phyloP scores from a whole-genome alignment of 345 rosid genomes.

The Sapria himalayana region DNA sequence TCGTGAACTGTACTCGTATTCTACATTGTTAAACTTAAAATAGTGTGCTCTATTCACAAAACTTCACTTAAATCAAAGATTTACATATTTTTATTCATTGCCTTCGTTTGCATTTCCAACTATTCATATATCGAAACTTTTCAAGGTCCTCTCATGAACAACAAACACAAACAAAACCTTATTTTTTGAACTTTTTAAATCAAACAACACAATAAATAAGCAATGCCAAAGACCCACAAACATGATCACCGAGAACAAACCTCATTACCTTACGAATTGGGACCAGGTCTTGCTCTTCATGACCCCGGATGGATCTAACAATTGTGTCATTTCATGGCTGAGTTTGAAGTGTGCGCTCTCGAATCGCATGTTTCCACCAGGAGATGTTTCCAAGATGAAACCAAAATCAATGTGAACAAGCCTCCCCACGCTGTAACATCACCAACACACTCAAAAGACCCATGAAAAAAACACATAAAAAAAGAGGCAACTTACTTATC shows the following conservation, averaged over 20 bases:
- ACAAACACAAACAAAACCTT: too few species aligned
- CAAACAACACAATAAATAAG: neutral
- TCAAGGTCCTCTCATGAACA: too few species aligned
- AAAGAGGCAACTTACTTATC: constrained; percentile 32
- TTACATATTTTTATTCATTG: too few species aligned
- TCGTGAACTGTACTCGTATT: too few species aligned
- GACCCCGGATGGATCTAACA: constrained; percentile 72
- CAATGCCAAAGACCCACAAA: neutral
- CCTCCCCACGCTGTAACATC: constrained; percentile 50
- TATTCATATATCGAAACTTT: too few species aligned
- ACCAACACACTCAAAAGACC: neutral
- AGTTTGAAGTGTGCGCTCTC: constrained; percentile 97
- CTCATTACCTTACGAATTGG: constrained; percentile 47
- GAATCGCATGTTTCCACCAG: constrained; percentile 92
- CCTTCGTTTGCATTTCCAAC: too few species aligned
- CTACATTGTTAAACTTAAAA: too few species aligned
- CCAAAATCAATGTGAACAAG: constrained; percentile 98
- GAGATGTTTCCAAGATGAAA: constrained; percentile 83
- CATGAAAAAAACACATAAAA: constrained; percentile 2
- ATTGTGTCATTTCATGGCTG: constrained; percentile 98
- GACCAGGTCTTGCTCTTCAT: constrained; percentile 91
- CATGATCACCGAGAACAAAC: neutral
- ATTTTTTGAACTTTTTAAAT: too few species aligned
- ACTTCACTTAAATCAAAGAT: too few species aligned
- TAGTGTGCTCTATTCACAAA: too few species aligned